Base-by-base conservation (phyloP, 768 basidiomycete genomes). In the Boletus eberwhitei region DNA sequence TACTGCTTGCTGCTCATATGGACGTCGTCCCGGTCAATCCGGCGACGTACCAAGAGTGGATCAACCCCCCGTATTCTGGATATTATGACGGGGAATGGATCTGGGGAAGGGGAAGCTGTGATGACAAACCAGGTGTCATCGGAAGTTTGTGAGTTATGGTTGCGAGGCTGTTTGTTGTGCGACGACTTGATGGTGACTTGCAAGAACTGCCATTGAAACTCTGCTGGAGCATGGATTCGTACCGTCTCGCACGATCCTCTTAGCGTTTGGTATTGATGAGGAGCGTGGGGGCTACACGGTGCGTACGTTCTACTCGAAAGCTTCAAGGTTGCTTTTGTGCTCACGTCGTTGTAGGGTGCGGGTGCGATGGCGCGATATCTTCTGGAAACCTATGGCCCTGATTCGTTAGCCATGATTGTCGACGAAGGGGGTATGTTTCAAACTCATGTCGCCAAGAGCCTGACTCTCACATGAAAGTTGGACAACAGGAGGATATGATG, bases 11-110 rank as follows among this genome's bases (percentile, higher is more conserved):
- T 14, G 80, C 77, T 14, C 81, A 83, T 59, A 55, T 58, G 53
- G 82, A 83, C 39, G 79, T 81, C 14, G 81, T 82, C 5, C 81
- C 80, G 1, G 77, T 82, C 22, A 71, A 78, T 43, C 73, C 73
- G 2, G 69, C 71, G 5, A 81, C 79, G 0, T 61, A 73, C 8
- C 71, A 70, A 35, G 67, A 76, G 26, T 82, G 81, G 82, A 71
- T 67, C 9, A 62, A 77, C 31, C 78, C 78, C 0, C 80, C 81
- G 2, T 82, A 74, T 61, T 80, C 78, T 9, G 82, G 82, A 0
- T 61, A 75, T 49, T 77, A 67, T 38, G 76, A 79, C 36, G 74
- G 74, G 53, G 41, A 72, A 32, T 78, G 72, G 67, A 71, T 81
- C 24, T 80, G 76, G 77, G 78, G 79, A 2, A 68, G 80, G 35